Evolutionary conservation across 179 eudicot genomes (phyloP), one percentile per base, ranked within the genome.

Genomic region (Drosera spatulata): DNA sequence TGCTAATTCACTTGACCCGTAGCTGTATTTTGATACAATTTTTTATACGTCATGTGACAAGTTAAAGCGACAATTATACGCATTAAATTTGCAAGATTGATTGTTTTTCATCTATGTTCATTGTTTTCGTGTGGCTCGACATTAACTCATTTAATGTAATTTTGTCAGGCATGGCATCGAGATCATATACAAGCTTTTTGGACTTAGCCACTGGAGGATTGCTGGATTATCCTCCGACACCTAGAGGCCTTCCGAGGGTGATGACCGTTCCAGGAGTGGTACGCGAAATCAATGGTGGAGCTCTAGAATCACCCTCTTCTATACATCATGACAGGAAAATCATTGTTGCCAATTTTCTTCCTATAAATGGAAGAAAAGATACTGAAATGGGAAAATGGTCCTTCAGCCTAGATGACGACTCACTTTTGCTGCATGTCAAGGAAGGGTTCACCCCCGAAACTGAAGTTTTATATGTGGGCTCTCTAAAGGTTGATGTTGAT

Each of bases 271-370:
- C 87, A 0, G 95, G 88, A 4, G 77, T 85, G 5, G 62, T 82
- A 3, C 74, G 91, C 11, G 88, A 80, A 22, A 22, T 0, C 33
- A 66, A 75, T 60, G 42, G 86, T 75, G 2, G 76, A 50, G 8
- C 50, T n/a, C 9, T 57, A 60, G 3, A 70, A 65, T 53, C 67
- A 38, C 33, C 33, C 33, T 3, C 3, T 12, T 5, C 68, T 7
- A 39, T 13, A 6, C 53, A 80, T 0, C 51, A 75, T 3, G 69
- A 77, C 60, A 68, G 59, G 4, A 12, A 3, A 8, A 84, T 86
- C 63, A 73, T 87, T 11, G 97, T 87, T 9, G 71, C 90, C 2
- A 85, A 90, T 39, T 90, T 80, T 55, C 77, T 91, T 0, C 97
- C 97, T 0, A 3, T 91, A 0, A 83, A 77, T 69, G 78, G 79